These are phyloP conservation scores for Marasmius fiardii DNA, from an alignment of 1,284 basidiomycete genomes.

Conservation along the genomic window DNA sequence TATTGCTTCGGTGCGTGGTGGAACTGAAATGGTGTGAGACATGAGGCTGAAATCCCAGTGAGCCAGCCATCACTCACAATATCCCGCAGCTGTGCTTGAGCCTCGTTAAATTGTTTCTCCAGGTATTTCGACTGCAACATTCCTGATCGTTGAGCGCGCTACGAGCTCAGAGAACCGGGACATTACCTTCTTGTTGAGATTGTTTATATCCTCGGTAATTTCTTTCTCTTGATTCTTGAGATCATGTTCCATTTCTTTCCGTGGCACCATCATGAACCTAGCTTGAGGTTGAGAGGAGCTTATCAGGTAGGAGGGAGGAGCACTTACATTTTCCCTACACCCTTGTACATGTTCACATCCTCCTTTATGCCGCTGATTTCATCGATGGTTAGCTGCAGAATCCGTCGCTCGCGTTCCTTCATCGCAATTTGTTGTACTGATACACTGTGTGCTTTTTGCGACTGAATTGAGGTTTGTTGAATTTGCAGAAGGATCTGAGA, in stretches of 20 bases:
- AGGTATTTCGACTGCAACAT: slow-evolving; percentile 77
- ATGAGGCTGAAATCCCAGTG: neutral
- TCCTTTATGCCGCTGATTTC: slow-evolving; percentile 65
- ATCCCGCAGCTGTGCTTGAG: slow-evolving; percentile 81
- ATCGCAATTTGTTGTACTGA: slow-evolving; percentile 69
- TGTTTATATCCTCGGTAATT: slow-evolving; percentile 76
- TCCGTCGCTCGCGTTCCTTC: slow-evolving; percentile 84
- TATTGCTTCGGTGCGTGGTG: slow-evolving; percentile 57
- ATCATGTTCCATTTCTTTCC: slow-evolving; percentile 73
- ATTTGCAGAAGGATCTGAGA: slow-evolving; percentile 85
- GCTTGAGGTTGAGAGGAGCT: neutral
- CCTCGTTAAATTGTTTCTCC: slow-evolving; percentile 89
- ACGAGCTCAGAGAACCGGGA: slow-evolving; percentile 2
- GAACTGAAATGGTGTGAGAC: slow-evolving; percentile 38
- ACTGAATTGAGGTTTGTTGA: slow-evolving; percentile 79
- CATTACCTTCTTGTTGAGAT: slow-evolving; percentile 73
- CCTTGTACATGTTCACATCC: slow-evolving; percentile 81
- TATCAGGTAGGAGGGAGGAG: neutral
- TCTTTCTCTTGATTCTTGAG: slow-evolving; percentile 77
- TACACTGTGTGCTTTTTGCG: slow-evolving; percentile 72
- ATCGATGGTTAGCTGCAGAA: slow-evolving; percentile 82
- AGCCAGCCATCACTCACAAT: slow-evolving; percentile 54
- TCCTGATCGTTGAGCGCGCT: neutral
- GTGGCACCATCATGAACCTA: slow-evolving; percentile 90
- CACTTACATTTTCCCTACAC: slow-evolving; percentile 87